These are phyloP conservation scores for Fusarium begoniae DNA, from an alignment of 2,329 filamentous ascomycete genomes.

Conservation along the genomic window DNA sequence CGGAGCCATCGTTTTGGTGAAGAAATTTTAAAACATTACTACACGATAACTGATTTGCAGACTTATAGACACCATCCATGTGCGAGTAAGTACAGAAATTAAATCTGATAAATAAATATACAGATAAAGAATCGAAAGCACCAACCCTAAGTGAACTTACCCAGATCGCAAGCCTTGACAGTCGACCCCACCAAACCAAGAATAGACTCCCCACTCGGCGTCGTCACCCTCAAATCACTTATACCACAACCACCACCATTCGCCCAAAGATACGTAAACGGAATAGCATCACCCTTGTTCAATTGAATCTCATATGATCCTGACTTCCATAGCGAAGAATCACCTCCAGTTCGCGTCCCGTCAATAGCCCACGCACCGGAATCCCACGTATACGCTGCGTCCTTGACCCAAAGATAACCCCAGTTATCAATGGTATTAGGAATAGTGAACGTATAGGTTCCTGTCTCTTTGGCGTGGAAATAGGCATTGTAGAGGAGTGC, in stretches of 20 bases:
- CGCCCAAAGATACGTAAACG: not conserved
- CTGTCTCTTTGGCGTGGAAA: not conserved
- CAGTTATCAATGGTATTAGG: not conserved
- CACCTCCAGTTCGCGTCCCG: not conserved
- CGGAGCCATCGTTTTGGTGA: too few species aligned
- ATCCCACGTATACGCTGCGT: not conserved
- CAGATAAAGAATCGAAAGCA: not conserved
- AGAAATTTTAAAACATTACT: too few species aligned
- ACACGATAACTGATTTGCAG: too few species aligned
- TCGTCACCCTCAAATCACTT: not conserved
- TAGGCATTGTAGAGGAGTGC: not conserved
- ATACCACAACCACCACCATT: not conserved
- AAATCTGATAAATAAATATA: not conserved
- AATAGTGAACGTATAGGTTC: not conserved
- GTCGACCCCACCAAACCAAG: not conserved
- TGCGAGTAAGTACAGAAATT: too few species aligned
- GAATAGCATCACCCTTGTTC: not conserved
- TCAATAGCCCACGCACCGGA: not conserved
- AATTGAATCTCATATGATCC: not conserved
- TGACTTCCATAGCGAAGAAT: not conserved
- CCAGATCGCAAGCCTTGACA: not conserved
- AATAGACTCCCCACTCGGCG: not conserved
- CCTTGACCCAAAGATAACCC: not conserved
- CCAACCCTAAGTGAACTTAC: not conserved
- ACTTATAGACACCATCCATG: too few species aligned